Evolutionary conservation across 2,329 filamentous ascomycete genomes (phyloP).

Genomic region (Stagonosporopsis cucurbitacearum): DNA sequence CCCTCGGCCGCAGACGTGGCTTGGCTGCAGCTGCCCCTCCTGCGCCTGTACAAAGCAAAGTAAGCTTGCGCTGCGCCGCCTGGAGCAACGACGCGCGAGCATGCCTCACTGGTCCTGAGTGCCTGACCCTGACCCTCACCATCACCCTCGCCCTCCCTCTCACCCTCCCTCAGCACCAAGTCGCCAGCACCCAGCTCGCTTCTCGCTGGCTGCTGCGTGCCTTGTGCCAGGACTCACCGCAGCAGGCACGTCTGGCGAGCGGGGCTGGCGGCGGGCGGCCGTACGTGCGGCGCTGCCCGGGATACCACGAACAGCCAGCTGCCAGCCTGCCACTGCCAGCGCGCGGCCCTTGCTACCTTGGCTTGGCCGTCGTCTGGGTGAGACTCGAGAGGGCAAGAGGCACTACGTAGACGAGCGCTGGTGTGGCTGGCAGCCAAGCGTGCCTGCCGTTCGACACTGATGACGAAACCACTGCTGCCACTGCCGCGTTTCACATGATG

Average conservation of each 20-base stretch:
- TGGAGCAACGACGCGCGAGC: conserved; percentile 11
- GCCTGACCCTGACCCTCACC: too few species aligned
- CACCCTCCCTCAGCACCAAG: too few species aligned
- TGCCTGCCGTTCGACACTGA: conserved; percentile 22
- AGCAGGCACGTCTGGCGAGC: conserved; percentile 17
- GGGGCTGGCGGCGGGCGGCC: conserved; percentile 17
- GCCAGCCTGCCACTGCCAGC: neutral
- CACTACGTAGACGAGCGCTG: neutral
- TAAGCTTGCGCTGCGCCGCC: conserved; percentile 21
- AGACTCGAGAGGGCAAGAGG: too few species aligned
- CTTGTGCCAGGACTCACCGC: conserved; percentile 21
- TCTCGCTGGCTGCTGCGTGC: conserved; percentile 14
- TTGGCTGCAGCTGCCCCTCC: conserved; percentile 19
- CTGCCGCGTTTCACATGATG: conserved; percentile 40
- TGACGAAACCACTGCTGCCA: conserved; percentile 26
- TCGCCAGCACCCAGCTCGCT: neutral
- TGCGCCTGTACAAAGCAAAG: conserved; percentile 21
- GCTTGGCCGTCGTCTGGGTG: conserved; percentile 17
- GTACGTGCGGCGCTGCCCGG: conserved; percentile 5
- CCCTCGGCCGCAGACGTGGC: conserved; percentile 16
- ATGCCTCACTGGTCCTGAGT: neutral
- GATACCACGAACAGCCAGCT: conserved; percentile 7
- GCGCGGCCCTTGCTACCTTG: conserved; percentile 12
- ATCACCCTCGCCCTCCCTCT: too few species aligned
- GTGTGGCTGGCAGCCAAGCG: neutral